Conservation (phyloP, 176 grass and related monocot species). For the Phoenix dactylifera region DNA sequence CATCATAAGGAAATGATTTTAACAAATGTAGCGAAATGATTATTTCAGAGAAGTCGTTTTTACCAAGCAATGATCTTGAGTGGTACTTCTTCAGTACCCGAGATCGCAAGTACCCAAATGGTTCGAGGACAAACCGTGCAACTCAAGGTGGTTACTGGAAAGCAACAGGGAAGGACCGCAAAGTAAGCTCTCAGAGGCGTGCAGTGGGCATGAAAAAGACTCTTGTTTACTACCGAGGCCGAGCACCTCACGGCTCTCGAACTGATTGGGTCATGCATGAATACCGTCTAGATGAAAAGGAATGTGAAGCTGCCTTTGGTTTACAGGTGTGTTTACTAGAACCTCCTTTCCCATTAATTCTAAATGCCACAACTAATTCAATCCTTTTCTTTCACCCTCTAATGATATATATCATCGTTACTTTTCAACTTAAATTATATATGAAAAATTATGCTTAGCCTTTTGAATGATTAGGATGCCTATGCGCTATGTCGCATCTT, state of each 20-base stretch:
- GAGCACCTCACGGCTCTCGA: conserved; percentile 28
- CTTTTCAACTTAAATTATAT: no score
- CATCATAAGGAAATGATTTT: no score
- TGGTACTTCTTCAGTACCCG: conserved; percentile 99
- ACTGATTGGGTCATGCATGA: conserved; percentile 99
- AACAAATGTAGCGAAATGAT: no score
- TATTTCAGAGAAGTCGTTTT: conserved; percentile 69
- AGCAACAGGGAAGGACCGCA: conserved; percentile 91
- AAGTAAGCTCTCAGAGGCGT: conserved; percentile 64
- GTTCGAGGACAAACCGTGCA: conserved; percentile 92
- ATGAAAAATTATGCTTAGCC: neutral
- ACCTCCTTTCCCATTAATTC: neutral
- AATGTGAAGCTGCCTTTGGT: conserved; percentile 66
- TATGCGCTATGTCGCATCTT: conserved; percentile 92
- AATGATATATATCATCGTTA: neutral
- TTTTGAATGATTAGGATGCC: conserved; percentile 36
- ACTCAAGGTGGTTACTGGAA: conserved; percentile 96
- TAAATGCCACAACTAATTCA: neutral
- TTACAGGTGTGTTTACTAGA: conserved; percentile 46
- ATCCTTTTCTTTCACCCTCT: neutral
- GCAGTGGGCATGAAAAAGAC: neutral
- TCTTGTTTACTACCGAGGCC: no score
- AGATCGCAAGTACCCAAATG: conserved; percentile 94
- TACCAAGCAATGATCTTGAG: conserved; percentile 38
- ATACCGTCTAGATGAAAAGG: conserved; percentile 9